Evolutionary conservation across 2,329 filamentous ascomycete genomes (phyloP), one percentile per base, ranked within the genome.

Genomic region (Colletotrichum truncatum): DNA sequence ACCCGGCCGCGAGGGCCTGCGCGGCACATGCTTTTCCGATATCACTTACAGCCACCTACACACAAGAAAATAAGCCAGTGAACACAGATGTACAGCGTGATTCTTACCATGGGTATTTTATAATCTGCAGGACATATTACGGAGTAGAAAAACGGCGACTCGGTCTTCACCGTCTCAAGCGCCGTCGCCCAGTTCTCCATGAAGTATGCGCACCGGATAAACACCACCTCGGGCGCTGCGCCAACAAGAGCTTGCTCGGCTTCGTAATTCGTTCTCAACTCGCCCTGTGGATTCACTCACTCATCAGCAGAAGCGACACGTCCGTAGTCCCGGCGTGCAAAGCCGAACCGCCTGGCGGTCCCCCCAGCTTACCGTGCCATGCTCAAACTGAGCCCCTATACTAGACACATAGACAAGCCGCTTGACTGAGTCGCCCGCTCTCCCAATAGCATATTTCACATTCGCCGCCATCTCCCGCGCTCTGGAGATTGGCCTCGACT

Each of bases 391-490:
- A 1, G 76, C 65, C 5, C 75, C 75, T 23, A 76, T 59, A 0
- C 76, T 68, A 2, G 76, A 64, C 18, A 64, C 41, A 11, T 64
- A 64, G 6, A 64, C 48, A 25, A 64, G 2, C 39, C 61, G 39
- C 4, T 34, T 53, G 16, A 54, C 55, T 6, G 60, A 14, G 9
- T 26, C 38, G 6, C n/a, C 18, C 8, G 67, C 73, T 67, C 76
- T 71, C 2, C 76, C 71, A 0, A 71, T 54, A 0, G 74, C 72
- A 5, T 73, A 70, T 43, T 75, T 73, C 53, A 80, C 72, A 45
- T 79, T 79, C 11, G 72, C 71, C 25, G 79, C 72, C 9, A 80
- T 56, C 14, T 76, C 83, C 68, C 4, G 72, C 74, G 52, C 70
- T 72, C 16, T 74, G 67, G 18, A 64, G 67, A 14, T 68, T 38